Percentiles rank a stretch among this genome's conserved stretches.
These are phyloP conservation scores for Piloderma croceum DNA, from an alignment of 768 basidiomycete species.

Conservation along the genomic window DNA sequence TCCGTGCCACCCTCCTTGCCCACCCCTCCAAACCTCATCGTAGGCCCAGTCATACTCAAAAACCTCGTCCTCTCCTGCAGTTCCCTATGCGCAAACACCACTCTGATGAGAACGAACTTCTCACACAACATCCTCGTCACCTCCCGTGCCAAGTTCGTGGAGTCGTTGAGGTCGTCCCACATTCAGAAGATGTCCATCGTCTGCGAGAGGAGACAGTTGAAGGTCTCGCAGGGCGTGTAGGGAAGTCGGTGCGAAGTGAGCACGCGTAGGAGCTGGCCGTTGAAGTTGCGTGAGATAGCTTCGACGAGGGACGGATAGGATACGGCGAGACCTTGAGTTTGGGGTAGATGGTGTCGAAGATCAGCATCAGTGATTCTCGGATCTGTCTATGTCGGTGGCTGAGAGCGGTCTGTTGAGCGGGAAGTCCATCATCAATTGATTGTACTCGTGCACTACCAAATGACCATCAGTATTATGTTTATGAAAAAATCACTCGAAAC, in stretches of 20 bases:
- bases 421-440: slow-evolving; percentile 98
- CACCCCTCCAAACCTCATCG: slow-evolving; percentile 70
- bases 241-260: slow-evolving; percentile 87
- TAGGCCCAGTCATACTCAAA: slow-evolving; percentile 91
- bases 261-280: slow-evolving; percentile 87
- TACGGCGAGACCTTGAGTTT: slow-evolving; percentile 97
- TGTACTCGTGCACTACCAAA: slow-evolving; percentile 96
- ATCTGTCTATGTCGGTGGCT: slow-evolving; percentile 93
- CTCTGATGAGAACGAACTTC: slow-evolving; percentile 95
- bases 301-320: slow-evolving; percentile 94
- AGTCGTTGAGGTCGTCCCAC: slow-evolving; percentile 92
- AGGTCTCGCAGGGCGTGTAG: slow-evolving; percentile 91
- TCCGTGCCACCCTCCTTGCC: slow-evolving; percentile 85
- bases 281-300: slow-evolving; percentile 96
- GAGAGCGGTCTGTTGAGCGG: slow-evolving; percentile 94
- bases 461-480: not conserved
- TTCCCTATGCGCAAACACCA: slow-evolving; percentile 84
- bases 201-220: slow-evolving; percentile 76
- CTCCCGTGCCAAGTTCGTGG: slow-evolving; percentile 88
- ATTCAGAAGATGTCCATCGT: slow-evolving; percentile 74
- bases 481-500: slow-evolving; percentile 22
- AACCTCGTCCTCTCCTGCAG: slow-evolving; percentile 85
- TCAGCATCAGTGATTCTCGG: slow-evolving; percentile 78
- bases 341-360: slow-evolving; percentile 92
- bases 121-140: slow-evolving; percentile 85